phyloP scores from a whole-genome alignment of 306 rosid genomes.

The Corylus heterophylla region DNA sequence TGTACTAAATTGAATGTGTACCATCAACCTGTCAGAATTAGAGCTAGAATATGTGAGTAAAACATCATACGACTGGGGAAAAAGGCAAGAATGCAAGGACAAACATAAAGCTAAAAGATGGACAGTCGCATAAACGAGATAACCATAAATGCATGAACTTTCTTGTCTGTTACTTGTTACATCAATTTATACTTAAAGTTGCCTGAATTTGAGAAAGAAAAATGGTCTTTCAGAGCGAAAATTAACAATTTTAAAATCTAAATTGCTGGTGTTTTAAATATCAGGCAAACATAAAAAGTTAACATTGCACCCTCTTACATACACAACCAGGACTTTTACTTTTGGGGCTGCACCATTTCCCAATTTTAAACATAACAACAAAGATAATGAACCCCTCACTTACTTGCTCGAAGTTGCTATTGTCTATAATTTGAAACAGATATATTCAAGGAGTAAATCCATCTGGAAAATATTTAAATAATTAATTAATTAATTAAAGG shows the following conservation, averaged over 20 bases:
- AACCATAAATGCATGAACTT: background rate
- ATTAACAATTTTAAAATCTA: background rate
- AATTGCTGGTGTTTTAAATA: background rate
- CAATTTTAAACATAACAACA: background rate
- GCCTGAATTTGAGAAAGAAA: background rate
- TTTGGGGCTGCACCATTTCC: background rate
- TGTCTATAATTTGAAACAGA: background rate
- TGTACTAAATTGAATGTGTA: constrained; percentile 5
- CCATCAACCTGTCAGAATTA: background rate
- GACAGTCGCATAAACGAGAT: background rate
- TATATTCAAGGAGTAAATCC: background rate
- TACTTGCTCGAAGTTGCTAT: background rate
- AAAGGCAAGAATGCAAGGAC: constrained; percentile 3
- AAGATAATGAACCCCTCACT: constrained; percentile 2
- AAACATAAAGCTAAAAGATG: background rate
- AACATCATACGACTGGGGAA: constrained; percentile 2
- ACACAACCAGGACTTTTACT: background rate
- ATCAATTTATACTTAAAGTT: background rate
- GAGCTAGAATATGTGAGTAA: background rate
- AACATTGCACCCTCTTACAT: background rate
- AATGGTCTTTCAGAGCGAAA: background rate
- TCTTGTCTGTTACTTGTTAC: constrained; percentile 1
- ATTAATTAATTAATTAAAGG: background rate
- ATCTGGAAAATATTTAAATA: background rate
- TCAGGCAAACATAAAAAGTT: background rate